Evolutionary conservation across 805 yeast genomes (phyloP).

Genomic region (Tetrapisispora arboricola): DNA sequence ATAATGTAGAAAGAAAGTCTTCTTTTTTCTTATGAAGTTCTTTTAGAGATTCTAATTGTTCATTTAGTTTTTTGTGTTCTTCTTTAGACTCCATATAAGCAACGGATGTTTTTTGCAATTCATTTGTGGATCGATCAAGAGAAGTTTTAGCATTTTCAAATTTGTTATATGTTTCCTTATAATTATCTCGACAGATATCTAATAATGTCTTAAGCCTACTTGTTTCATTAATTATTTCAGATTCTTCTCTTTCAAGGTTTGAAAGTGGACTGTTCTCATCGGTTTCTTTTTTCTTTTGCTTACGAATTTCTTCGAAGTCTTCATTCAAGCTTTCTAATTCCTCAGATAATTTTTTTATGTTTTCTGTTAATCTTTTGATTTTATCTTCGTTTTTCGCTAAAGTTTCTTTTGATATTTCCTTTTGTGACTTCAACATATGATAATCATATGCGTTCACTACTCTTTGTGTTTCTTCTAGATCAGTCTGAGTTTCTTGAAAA

Average conservation of each 20-base stretch:
- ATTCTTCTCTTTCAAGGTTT: constrained; percentile 42
- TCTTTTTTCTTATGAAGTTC: constrained; percentile 48
- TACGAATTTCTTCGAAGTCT: constrained; percentile 47
- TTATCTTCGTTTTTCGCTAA: constrained; percentile 34
- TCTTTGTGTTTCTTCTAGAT: constrained; percentile 62
- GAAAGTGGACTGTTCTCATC: constrained; percentile 36
- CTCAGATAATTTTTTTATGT: constrained; percentile 36
- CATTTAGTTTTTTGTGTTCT: constrained; percentile 37
- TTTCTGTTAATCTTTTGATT: constrained; percentile 34
- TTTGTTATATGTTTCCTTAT: constrained; percentile 42
- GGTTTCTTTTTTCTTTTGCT: constrained; percentile 46
- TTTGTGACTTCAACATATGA: constrained; percentile 32
- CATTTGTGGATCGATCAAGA: constrained; percentile 27
- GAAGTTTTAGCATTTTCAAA: constrained; percentile 27
- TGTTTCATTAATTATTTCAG: constrained; percentile 45
- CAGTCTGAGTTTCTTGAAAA: constrained; percentile 74
- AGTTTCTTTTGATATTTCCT: constrained; percentile 35
- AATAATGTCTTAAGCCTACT: constrained; percentile 59
- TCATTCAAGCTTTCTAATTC: constrained; percentile 52
- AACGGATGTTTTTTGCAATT: constrained; percentile 30
- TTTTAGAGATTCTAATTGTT: constrained; percentile 36
- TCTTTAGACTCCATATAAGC: constrained; percentile 34
- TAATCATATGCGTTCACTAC: constrained; percentile 74
- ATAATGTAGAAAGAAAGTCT: constrained; percentile 68
- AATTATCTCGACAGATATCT: constrained; percentile 47